phyloP scores from a whole-genome alignment of 2,329 filamentous ascomycete species.

The Metarhizium sp. region DNA sequence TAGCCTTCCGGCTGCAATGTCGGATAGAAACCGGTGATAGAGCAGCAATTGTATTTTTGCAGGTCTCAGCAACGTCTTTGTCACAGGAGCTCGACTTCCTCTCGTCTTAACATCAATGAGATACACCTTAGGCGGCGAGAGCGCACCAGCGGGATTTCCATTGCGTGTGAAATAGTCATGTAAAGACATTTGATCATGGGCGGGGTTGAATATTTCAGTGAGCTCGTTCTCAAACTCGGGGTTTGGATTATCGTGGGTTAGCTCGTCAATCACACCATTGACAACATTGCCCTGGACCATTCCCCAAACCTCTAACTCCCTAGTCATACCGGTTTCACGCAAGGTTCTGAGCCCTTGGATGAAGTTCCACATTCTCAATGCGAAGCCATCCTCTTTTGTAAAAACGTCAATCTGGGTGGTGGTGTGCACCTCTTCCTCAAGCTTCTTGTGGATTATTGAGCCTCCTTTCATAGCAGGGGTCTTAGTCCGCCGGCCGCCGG shows the following conservation, averaged over 20 bases:
- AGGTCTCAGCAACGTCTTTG: constrained; percentile 59
- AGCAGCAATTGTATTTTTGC: constrained; percentile 82
- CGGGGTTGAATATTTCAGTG: constrained; percentile 17
- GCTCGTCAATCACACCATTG: constrained; percentile 81
- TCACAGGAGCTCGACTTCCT: constrained; percentile 52
- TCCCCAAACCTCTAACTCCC: constrained; percentile 81
- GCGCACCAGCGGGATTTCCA: constrained; percentile 5
- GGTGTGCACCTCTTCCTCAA: constrained; percentile 79
- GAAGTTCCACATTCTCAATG: constrained; percentile 79
- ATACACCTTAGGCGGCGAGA: constrained; percentile 41
- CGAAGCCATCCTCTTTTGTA: constrained; percentile 75
- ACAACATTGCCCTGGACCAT: constrained; percentile 72
- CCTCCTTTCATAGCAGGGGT: constrained; percentile 82
- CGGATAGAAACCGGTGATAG: constrained; percentile 76
- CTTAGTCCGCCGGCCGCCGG: constrained; percentile 60
- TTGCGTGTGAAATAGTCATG: constrained; percentile 29
- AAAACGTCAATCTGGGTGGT: constrained; percentile 63
- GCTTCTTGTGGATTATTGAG: constrained; percentile 65
- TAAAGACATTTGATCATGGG: constrained; percentile 27
- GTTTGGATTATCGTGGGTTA: constrained; percentile 71
- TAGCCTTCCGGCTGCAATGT: constrained; percentile 61
- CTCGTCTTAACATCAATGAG: constrained; percentile 87
- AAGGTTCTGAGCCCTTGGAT: constrained; percentile 75
- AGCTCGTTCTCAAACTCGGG: constrained; percentile 56
- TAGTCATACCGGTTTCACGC: constrained; percentile 59